A percentile compares a stretch with the other conserved stretches of the same genome.
phyloP scores from a whole-genome alignment of 2,329 filamentous ascomycete species.

The Cytospora paraplurivora region DNA sequence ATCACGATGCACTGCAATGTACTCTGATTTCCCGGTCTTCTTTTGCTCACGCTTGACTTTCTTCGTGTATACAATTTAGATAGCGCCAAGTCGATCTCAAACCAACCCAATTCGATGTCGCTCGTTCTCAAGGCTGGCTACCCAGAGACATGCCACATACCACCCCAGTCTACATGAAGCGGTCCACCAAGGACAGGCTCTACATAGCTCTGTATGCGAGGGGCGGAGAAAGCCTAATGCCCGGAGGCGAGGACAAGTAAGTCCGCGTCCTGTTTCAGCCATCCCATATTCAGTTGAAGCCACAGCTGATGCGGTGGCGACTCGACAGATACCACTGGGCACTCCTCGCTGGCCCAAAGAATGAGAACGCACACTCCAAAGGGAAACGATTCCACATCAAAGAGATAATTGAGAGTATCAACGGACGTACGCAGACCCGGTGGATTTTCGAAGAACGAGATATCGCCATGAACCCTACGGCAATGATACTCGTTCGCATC shows the following conservation, averaged over 20 bases:
- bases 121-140: slow-evolving; percentile 1
- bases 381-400: slow-evolving; percentile 20
- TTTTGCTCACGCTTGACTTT: not conserved
- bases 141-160: slow-evolving; percentile 14
- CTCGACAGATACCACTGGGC: slow-evolving; percentile 36
- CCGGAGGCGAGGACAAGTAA: slow-evolving; percentile 35
- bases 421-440: slow-evolving; percentile 6
- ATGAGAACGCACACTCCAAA: slow-evolving; percentile 12
- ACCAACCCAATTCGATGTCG: not conserved
- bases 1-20: not conserved
- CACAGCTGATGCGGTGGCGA: not conserved
- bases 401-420: slow-evolving; percentile 4
- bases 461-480: slow-evolving; percentile 20
- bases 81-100: not conserved
- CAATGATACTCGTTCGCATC: slow-evolving; percentile 24
- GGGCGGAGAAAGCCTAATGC: slow-evolving; percentile 32
- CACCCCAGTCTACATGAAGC: slow-evolving; percentile 27
- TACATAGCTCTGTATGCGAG: slow-evolving; percentile 36
- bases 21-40: not conserved
- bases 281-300: not conserved
- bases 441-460: slow-evolving; percentile 15
- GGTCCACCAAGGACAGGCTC: slow-evolving; percentile 35
- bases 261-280: slow-evolving; percentile 1
- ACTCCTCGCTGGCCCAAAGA: slow-evolving; percentile 36
- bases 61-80: not conserved